Base-by-base conservation (phyloP, 1,139 yeast species). In the Kurtzmaniella natalensis region DNA sequence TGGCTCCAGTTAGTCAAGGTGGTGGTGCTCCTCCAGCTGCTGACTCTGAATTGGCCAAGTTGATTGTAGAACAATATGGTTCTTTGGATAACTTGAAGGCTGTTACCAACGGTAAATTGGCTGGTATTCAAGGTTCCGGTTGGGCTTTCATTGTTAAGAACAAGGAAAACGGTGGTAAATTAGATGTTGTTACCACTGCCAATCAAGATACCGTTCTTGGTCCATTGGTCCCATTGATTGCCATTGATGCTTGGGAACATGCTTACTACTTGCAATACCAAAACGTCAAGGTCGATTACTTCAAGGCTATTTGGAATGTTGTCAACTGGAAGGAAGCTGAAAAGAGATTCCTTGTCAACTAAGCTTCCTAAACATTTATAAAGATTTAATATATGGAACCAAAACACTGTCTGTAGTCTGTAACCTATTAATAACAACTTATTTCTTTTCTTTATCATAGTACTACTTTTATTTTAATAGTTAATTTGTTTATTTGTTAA, bases 181-280 rank as follows among this genome's bases (percentile, higher is more conserved):
- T 69, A 48, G 72, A 64, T 36, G 64, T 68, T 23, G 59, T 62
- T 30, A 64, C 72, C 37, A 67, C 74, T 37, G 51, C 52, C 37
- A 66, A 69, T 49, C 75, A 69, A 47, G 75, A 69, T 47, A 64
- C 72, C n/a, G 61, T 64, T 22, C 50, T 60, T 20, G 69, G 61
- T 6, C 66, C 69, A 6, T 59, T 52, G 36, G 61, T 60, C 34
- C 70, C 72, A 14, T 62, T 68, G 47, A 54, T 69, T 40, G 74
- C 71, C 16, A 64, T 69, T 48, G 75, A 69, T 50, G 71, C 72
- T 34, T 69, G 75, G 74, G 74, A 69, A 48, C 75, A 69, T 44
- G 74, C 74, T 37, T 69, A 68, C 53, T 69, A 69, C 53, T 61
- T 68, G 46, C 73, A 69, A 43, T 68, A 69, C 50, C 71, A 65